Evolutionary conservation across 176 grass and related monocot genomes (phyloP), one percentile per base, ranked within the genome.

Genomic region (Paspalum vaginatum): DNA sequence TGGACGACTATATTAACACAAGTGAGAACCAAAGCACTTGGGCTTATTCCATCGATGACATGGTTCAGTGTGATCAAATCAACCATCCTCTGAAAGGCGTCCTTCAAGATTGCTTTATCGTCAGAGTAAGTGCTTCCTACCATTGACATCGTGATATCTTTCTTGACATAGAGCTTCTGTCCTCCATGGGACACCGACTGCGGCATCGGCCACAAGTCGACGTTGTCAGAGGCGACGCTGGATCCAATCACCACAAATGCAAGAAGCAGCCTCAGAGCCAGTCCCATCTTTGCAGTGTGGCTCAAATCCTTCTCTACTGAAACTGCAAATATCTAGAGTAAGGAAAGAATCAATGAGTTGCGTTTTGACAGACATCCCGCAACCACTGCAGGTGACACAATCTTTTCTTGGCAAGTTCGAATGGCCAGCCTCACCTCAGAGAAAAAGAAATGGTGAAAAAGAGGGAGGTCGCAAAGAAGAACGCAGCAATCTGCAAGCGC

Each of bases 151-250:
- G 78, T 61, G 51, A 93, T 78, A 53, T 93, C 79, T 56, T 84
- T 98, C 84, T 82, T 91, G 81, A 93, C 25, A 58, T 89, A 91
- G 51, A 98, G 87, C 27, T 80, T 95, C 47, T 89, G 67, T 37
- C 81, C 74, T 15, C 95, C 95, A 27, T 87, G 81, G 52, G 46
- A 88, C 79, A 63, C 88, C 25, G 79, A 82, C 74, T 81, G 81
- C 4, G 92, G 92, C 95, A 98, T 95, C 11, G 95, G 95, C 95
- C 95, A 98, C 63, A 98, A 4, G 45, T 98, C 85, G 32, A 95
- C 57, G 52, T 78, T 79, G 8, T 91, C 64, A 49, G 81, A 51
- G 5, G 51, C 85, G 14, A 74, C 48, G 79, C 61, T 90, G 79
- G 77, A 84, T 58, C 84, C 88, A 10, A 77, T 83, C 4, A 75